Evolutionary conservation across 768 basidiomycete genomes (phyloP).

Genomic region (Phylloporus arenicola): DNA sequence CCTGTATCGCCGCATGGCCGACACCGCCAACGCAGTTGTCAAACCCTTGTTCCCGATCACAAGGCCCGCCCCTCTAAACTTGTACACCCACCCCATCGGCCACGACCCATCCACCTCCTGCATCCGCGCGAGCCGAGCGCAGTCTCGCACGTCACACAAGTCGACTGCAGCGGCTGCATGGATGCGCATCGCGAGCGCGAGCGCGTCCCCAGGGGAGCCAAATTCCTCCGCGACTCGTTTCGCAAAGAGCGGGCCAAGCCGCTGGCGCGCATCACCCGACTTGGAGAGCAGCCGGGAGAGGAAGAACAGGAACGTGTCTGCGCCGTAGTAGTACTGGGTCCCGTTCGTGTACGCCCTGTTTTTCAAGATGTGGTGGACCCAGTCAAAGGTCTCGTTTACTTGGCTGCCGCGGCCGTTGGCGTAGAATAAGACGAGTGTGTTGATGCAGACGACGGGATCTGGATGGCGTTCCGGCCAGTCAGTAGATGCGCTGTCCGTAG

Average conservation of each 20-base stretch:
- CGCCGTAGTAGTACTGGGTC: conserved; percentile 15
- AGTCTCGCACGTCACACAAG: conserved; percentile 11
- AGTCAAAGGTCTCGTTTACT: conserved; percentile 18
- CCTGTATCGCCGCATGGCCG: conserved; percentile 4
- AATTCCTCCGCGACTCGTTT: conserved; percentile 14
- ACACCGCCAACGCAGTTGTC: conserved; percentile 19
- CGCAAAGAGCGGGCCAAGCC: conserved; percentile 15
- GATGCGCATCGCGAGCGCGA: conserved; percentile 18
- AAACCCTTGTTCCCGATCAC: conserved; percentile 16
- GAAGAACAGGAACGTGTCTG: conserved; percentile 19
- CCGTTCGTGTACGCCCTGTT: conserved; percentile 19
- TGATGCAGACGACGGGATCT: conserved; percentile 19
- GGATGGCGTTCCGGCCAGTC: background rate
- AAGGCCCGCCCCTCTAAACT: background rate
- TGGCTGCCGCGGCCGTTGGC: conserved; percentile 16
- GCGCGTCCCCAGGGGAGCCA: conserved; percentile 14
- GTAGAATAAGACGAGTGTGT: conserved; percentile 19
- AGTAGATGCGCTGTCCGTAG: background rate
- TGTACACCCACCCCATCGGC: conserved; percentile 21
- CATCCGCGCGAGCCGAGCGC: conserved; percentile 14
- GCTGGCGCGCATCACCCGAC: conserved; percentile 16
- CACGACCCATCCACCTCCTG: conserved; percentile 19
- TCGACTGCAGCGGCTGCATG: conserved; percentile 8
- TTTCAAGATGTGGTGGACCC: conserved; percentile 16
- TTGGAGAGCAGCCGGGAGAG: conserved; percentile 17